Base-by-base conservation (phyloP, 768 basidiomycete species). In the Sporobolomyces phaffii region DNA sequence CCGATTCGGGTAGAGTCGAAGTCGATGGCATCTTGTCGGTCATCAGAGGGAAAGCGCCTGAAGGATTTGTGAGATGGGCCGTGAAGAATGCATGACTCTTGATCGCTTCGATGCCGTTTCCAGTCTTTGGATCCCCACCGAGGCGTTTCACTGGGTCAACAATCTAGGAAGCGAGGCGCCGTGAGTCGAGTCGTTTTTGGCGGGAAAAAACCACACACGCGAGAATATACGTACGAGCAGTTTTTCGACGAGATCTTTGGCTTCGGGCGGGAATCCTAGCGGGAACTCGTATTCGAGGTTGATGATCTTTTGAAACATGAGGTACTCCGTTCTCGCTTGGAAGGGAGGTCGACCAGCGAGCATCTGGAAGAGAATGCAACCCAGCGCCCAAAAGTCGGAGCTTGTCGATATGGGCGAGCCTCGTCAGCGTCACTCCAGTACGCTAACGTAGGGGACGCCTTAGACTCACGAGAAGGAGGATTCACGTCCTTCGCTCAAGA, bases 281-380 rank as follows among this genome's bases (percentile, higher is more conserved):
- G 94, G 91, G 75, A 92, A 90, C 22, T 84, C 81, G 79, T 91
- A 97, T 49, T 94, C 88, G 51, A 89, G 81, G 49, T 85, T 82
- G 78, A 92, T 88, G 78, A 98, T 90, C 79, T 91, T 91, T 75
- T 96, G 87, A 84, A 91, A 93, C 36, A 89, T 96, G 65, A 96
- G 84, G 75, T 93, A 97, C 65, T 97, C 91, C 0, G 92, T 91
- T 17, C 76, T 76, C 6, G 88, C 92, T 69, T 89, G 84, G 80
- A 99, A 99, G 2, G 92, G 89, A 72, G 93, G 93, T 45, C 84
- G 84, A 43, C 93, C 94, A 17, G 88, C 84, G 57, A 97, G 86
- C 82, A 97, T 87, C 77, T 97, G 93, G 78, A 85, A 98, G 26
- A 98, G 78, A 48, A 97, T 87, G 78, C 94, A 97, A 2, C 92